Base-by-base conservation (phyloP, 805 yeast species). In the Lipomyces japonicus region DNA sequence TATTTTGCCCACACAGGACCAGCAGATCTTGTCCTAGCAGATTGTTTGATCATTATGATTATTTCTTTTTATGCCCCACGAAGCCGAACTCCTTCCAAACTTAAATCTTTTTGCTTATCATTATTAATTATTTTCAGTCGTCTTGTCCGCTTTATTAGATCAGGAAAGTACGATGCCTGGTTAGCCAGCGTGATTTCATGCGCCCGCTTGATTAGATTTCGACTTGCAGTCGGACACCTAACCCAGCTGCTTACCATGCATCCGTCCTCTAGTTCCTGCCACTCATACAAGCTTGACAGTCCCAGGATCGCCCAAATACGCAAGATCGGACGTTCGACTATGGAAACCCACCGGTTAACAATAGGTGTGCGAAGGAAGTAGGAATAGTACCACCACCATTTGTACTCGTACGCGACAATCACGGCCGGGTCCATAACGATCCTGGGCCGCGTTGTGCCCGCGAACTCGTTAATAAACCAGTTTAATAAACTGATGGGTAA, bases 331-430 rank as follows among this genome's bases (percentile, higher is more conserved):
- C 40, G 44, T 26, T 51, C 55, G 31, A 51, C 32, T 21, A 12
- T 5, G 9, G 28, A 6, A 23, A 32, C 39, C 57, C 57, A 52
- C n/a, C 28, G 16, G 26, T 21, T 9, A 12, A 49, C 25, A 2
- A 49, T 21, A 2, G 53, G 57, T 4, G 53, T 45, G 25, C 50
- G 42, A 26, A 46, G 31, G 30, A 52, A 49, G 22, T 49, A 45
- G 10, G 57, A 30, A 44, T 52, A 48, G 26, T 32, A 49, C 53
- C 53, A 52, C 46, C 50, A 46, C 53, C 53, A 52, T 31, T 52
- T 52, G 35, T 35, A 26, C 12, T 44, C 47, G 34, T 48, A 48
- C 10, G 53, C 50, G 10, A 52, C 53, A 5, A 52, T 24, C 16
- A 52, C 57, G 7, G 44, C 26, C 10, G 42, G 40, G 24, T 52